Base-by-base conservation (phyloP, 2,329 filamentous ascomycete genomes). In the Fusarium tuaranense region DNA sequence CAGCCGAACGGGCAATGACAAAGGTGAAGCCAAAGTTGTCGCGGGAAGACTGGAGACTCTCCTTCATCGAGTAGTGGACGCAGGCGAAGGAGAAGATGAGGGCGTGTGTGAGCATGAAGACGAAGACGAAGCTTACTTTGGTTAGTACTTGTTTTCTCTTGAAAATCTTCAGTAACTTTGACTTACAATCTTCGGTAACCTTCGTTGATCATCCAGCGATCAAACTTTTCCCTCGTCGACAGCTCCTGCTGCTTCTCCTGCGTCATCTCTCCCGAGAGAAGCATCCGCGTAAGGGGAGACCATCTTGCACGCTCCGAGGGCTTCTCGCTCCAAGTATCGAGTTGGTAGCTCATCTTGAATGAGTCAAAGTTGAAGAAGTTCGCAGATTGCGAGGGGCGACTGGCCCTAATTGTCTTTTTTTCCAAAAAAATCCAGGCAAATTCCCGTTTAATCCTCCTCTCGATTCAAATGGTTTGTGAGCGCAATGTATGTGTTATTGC, bases 171-270 rank as follows among this genome's bases (percentile, higher is more conserved):
- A 5, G 12, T 34, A 13, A 34, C 12, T 34, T 34, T 1, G 30
- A 89, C 92, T 67, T 87, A 95, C 91, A 96, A 88, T 90, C 93
- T 88, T 81, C 93, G 89, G 82, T 95, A 95, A 70, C 94, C 94
- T 81, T 96, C 94, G 81, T 96, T 96, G 71, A 96, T 92, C 94
- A 97, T 95, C 94, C 94, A 97, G 75, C 92, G 88, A 82, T 95
- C 92, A 80, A 96, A 93, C 81, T 90, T 93, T 82, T 96, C 93
- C 79, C 90, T 89, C 72, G 89, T 83, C 27, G 90, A 91, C 77
- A 96, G 85, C 67, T 92, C 88, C 80, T 91, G 91, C 76, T 93
- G 91, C 79, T 87, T 89, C 81, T 95, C 92, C 78, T 92, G 91
- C 65, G 91, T 94, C 90, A 95, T 93, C 85, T 95, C 93, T 60